Base-by-base conservation (phyloP, 1,284 basidiomycete species). In the Cutaneotrichosporon curvatum region DNA sequence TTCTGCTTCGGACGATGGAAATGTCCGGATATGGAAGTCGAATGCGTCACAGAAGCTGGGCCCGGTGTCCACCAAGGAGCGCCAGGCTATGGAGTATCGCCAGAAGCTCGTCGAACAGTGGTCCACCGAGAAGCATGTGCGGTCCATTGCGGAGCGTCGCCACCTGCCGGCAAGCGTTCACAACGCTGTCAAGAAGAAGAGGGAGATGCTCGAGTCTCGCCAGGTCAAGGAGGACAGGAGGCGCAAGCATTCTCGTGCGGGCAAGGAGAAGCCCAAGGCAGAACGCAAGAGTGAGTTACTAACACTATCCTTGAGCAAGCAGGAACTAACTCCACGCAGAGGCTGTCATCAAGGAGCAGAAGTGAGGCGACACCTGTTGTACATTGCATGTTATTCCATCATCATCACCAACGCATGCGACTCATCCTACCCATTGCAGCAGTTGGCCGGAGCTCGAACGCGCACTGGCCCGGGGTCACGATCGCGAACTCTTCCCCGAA, bases 1-100 rank as follows among this genome's bases (percentile, higher is more conserved):
- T 7, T 84, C 86, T 3, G 95, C 91, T 7, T 95, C 90, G 0
- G 95, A 98, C 67, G 95, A 98, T 63, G 94, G 94, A 23, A 97
- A 97, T 62, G 82, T 97, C 46, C 81, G 94, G 37, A 80, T 99
- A 60, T 98, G 95, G 95, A 99, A 99, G 71, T 81, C 87, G 12
- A 83, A 84, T 48, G 90, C 94, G 1, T 84, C 86, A 1, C 91
- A 95, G 58, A 95, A 89, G 70, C 76, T 98, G 23, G 95, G 94
- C 5, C 79, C 95, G 43, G 76, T 95, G 55, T 89, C 87, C 42
- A 84, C 87, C n/a, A 81, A 90, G 50, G 94, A 98, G 69, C 81
- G 88, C 45, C 87, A 90, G 8, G 81, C 85, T 16, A 85, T 92
- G 58, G 94, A 98, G 69, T 97, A 98, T 73, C 78, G 92, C 25